Conservation (phyloP, 345 rosid genomes). For the Brassica napus region DNA sequence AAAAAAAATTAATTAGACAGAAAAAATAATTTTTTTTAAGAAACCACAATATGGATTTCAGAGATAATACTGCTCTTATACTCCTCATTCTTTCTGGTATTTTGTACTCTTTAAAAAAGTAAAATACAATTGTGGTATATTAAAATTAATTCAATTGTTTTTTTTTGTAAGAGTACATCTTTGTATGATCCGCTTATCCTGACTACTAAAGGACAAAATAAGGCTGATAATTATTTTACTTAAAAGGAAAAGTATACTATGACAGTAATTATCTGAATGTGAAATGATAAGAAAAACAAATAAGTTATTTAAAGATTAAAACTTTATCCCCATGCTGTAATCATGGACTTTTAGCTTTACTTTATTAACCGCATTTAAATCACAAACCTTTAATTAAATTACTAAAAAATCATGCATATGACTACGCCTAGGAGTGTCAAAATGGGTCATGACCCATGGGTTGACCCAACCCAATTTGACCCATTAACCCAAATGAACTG, state of each 20-base stretch:
- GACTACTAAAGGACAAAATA: slow-evolving; percentile 37
- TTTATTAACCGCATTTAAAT: slow-evolving; percentile 34
- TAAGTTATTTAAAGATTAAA: slow-evolving; percentile 22
- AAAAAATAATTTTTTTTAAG: too few species aligned
- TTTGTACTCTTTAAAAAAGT: too few species aligned
- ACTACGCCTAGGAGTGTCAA: too few species aligned
- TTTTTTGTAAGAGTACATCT: neutral
- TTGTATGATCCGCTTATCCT: slow-evolving; percentile 16
- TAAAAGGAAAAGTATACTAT: slow-evolving; percentile 29
- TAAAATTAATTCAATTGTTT: neutral
- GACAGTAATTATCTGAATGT: slow-evolving; percentile 40
- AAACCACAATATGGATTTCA: too few species aligned
- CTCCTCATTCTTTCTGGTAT: too few species aligned
- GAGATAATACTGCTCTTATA: too few species aligned
- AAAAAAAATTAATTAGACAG: too few species aligned
- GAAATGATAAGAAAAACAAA: slow-evolving; percentile 30
- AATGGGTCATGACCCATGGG: too few species aligned
- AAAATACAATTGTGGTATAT: too few species aligned
- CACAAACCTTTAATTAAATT: slow-evolving; percentile 8
- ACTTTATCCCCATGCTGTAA: slow-evolving; percentile 41
- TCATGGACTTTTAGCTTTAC: slow-evolving; percentile 40
- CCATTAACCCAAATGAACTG: too few species aligned
- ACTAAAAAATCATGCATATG: slow-evolving; percentile 36
- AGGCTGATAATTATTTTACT: neutral
- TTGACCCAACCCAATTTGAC: too few species aligned